Evolutionary conservation across 2,329 filamentous ascomycete genomes (phyloP), one percentile per base, ranked within the genome.

Genomic region (Calonectria pseudoturangicola): DNA sequence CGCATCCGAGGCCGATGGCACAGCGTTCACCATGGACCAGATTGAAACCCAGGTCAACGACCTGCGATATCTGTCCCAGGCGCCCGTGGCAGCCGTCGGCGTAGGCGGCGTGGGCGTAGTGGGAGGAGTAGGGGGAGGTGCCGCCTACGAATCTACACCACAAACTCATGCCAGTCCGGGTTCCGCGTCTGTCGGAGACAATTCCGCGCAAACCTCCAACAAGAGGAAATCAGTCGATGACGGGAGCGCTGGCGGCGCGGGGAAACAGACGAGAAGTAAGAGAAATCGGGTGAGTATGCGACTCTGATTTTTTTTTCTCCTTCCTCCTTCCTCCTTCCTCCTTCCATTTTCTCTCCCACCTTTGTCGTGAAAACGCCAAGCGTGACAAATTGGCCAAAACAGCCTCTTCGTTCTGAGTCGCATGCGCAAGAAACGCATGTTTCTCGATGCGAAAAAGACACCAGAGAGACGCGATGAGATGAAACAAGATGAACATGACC

Each of bases 201-300:
- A 88, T 88, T 88, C 87, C 87, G 86, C 87, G 74, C 83, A 79
- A 50, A 70, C 74, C 60, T 77, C 73, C 68, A 83, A 74, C 75
- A 85, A 83, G 81, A 82, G 82, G 67, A 85, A 85, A 81, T 83
- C 83, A 18, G 80, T 85, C 12, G 86, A 87, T 45, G 87, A 88
- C 47, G 86, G 83, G 0, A 77, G 76, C 16, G 76, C 74, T 21
- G 72, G 76, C 16, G 77, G 82, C 21, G 27, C 62, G 33, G 28
- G 65, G 28, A 89, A 88, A 81, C 88, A 89, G 83, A 89, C 90
- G 82, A 84, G 90, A 76, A 91, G 89, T 81, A 92, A 92, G 81
- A 87, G 90, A 72, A 92, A 92, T 75, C 84, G 90, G 80, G 88
- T 90, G 77, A 83, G 87, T 87, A 28, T 27, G 15, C 56, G 33